phyloP scores from a whole-genome alignment of 1,284 basidiomycete genomes.

The Ustilago loliicola region DNA sequence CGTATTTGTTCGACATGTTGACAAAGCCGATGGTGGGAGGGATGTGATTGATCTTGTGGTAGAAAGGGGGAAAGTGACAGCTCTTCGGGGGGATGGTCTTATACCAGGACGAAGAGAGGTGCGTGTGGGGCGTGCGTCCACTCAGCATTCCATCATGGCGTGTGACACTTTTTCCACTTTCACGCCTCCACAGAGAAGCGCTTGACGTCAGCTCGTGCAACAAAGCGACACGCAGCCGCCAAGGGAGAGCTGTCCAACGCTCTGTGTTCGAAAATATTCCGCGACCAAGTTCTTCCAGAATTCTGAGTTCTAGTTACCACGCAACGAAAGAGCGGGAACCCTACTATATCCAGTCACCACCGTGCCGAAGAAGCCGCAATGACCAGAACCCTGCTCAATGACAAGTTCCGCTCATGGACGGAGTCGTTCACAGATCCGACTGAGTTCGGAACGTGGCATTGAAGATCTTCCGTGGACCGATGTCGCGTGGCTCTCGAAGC shows the following conservation, averaged over 20 bases:
- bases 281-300: neutral
- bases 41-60: neutral
- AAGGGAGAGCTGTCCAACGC: no score
- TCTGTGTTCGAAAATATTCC: neutral
- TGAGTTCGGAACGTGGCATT: neutral
- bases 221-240: neutral
- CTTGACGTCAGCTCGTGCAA: conserved; percentile 8
- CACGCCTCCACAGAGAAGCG: neutral
- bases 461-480: neutral
- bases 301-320: conserved; percentile 2
- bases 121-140: neutral
- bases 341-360: neutral
- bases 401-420: neutral
- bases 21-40: neutral
- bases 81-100: neutral
- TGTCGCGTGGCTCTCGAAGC: neutral
- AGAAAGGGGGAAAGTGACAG: neutral
- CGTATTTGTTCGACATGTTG: conserved; percentile 51
- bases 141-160: conserved; percentile 9
- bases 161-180: no score
- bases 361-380: no score
- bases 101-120: neutral
- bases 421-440: no score
- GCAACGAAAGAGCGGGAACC: neutral
- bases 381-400: no score